phyloP scores from a whole-genome alignment of 2,329 filamentous ascomycete species.

The Thielaviopsis musarum region DNA sequence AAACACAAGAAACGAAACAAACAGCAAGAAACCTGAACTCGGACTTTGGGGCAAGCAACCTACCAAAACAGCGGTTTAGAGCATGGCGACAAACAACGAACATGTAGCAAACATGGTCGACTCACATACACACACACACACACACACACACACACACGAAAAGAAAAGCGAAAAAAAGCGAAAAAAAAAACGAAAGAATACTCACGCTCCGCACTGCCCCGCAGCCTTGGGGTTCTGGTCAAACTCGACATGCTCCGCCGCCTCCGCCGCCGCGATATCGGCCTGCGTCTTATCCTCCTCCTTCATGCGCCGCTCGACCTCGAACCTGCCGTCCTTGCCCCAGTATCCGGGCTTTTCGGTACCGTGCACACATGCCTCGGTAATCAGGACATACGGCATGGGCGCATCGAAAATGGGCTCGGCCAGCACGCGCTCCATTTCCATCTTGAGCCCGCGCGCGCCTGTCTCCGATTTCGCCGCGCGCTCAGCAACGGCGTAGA shows the following conservation, averaged over 20 bases:
- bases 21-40: background rate
- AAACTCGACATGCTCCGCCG: slow-evolving; percentile 17
- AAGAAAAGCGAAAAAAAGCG: background rate
- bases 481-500: slow-evolving; percentile 62
- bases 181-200: background rate
- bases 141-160: background rate
- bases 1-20: background rate
- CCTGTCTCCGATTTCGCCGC: slow-evolving; percentile 52
- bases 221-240: slow-evolving; percentile 27
- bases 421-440: slow-evolving; percentile 61
- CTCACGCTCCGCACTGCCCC: slow-evolving; percentile 30
- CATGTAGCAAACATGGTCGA: background rate
- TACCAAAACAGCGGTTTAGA: too few relatives aligned
- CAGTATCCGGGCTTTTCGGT: slow-evolving; percentile 43
- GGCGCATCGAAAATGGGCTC: slow-evolving; percentile 74
- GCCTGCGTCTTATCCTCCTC: slow-evolving; percentile 37
- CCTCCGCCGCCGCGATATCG: background rate
- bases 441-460: slow-evolving; percentile 60
- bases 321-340: slow-evolving; percentile 53
- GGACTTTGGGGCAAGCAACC: too few relatives aligned
- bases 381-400: slow-evolving; percentile 58
- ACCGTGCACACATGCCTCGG: slow-evolving; percentile 49
- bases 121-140: too few relatives aligned
- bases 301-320: slow-evolving; percentile 49
- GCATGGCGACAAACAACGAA: background rate